Conservation (phyloP, 2,329 filamentous ascomycete genomes). For the Scopulariopsis brevicaulis region DNA sequence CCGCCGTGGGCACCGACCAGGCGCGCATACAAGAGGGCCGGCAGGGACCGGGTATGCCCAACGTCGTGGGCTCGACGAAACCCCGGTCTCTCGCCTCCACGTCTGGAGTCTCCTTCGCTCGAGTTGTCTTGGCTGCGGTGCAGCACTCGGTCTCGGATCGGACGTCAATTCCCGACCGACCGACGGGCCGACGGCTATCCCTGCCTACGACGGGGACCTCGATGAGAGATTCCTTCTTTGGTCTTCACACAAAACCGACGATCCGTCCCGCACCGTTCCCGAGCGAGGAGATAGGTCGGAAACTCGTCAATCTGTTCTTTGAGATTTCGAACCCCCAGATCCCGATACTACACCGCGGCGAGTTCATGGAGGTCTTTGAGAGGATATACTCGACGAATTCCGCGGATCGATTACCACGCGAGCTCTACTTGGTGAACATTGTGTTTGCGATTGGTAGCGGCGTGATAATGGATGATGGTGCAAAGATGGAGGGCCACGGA, state of each 20-base stretch:
- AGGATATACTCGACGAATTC: slow-evolving; percentile 62
- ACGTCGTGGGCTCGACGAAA: slow-evolving; percentile 67
- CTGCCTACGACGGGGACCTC: slow-evolving; percentile 47
- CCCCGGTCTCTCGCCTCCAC: slow-evolving; percentile 74
- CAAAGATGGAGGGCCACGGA: slow-evolving; percentile 27
- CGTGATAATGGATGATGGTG: slow-evolving; percentile 66
- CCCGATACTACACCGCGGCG: slow-evolving; percentile 76
- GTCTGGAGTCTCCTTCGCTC: slow-evolving; percentile 86
- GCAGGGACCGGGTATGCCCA: slow-evolving; percentile 46
- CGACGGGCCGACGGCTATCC: slow-evolving; percentile 7
- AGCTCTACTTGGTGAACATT: slow-evolving; percentile 93
- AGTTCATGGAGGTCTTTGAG: slow-evolving; percentile 85
- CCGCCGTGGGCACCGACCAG: not conserved
- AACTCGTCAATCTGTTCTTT: slow-evolving; percentile 77
- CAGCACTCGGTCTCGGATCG: slow-evolving; percentile 54
- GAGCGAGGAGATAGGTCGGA: slow-evolving; percentile 58
- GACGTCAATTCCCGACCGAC: slow-evolving; percentile 9
- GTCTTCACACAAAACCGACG: slow-evolving; percentile 81
- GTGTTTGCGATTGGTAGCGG: slow-evolving; percentile 93
- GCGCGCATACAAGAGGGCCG: slow-evolving; percentile 20
- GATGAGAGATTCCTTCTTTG: slow-evolving; percentile 94
- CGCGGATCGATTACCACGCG: slow-evolving; percentile 58
- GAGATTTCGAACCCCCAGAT: slow-evolving; percentile 96
- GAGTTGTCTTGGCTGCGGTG: slow-evolving; percentile 88
- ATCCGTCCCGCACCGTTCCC: slow-evolving; percentile 83